Percentiles rank a stretch among this genome's conserved stretches.
These are phyloP conservation scores for Dendrocalamus sinicus DNA, from an alignment of 176 grass and related monocot genomes.

Conservation along the genomic window DNA sequence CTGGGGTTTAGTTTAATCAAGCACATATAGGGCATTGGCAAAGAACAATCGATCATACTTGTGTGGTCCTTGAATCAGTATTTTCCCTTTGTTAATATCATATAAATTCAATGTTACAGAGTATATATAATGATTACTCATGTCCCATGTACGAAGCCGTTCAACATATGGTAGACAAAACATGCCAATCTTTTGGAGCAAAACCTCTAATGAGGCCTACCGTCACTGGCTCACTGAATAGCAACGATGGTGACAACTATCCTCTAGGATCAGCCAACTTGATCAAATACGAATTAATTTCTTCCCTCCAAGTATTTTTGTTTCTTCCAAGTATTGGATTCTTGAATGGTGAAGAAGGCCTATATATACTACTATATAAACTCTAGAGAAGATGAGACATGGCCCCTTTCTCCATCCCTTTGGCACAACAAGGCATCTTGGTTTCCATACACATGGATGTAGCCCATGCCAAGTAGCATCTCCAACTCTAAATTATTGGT, in stretches of 20 bases:
- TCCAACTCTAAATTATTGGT: constrained; percentile 29
- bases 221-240: background rate
- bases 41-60: background rate
- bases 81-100: background rate
- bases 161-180: background rate
- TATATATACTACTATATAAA: background rate
- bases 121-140: background rate
- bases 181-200: background rate
- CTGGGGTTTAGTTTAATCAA: background rate
- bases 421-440: constrained; percentile 12
- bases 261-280: background rate
- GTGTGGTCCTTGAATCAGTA: background rate
- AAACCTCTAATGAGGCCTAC: background rate
- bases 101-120: background rate
- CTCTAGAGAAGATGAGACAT: background rate
- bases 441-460: constrained; percentile 29
- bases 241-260: background rate
- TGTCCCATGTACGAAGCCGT: background rate
- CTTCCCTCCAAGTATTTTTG: background rate
- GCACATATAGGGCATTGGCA: background rate
- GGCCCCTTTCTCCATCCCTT: background rate
- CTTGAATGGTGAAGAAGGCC: background rate
- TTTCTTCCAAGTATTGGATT: background rate
- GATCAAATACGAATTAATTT: background rate
- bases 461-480: constrained; percentile 21